Percentiles rank a stretch among this genome's conserved stretches.
phyloP scores from a whole-genome alignment of 2,329 filamentous ascomycete genomes.

The Sporothrix euskadiensis region DNA sequence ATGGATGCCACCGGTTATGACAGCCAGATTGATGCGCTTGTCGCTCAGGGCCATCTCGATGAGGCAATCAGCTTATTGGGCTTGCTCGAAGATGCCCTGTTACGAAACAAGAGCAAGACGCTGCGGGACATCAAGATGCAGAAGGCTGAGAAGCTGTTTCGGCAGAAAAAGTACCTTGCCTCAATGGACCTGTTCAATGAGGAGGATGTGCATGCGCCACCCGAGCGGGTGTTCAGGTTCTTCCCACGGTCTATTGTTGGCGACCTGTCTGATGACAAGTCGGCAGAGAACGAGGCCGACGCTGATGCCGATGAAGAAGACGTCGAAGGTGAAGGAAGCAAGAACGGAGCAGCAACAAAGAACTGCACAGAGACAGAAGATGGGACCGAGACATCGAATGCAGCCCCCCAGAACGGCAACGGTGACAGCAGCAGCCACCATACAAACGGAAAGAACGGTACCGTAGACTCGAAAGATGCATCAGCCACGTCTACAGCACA shows the following conservation, averaged over 20 bases:
- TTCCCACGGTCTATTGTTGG: constrained; percentile 86
- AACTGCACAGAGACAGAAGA: constrained; percentile 15
- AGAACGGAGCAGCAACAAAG: not conserved
- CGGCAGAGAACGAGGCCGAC: constrained; percentile 39
- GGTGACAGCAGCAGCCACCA: not conserved
- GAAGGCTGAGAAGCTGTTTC: constrained; percentile 85
- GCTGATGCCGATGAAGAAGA: constrained; percentile 38
- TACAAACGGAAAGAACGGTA: not conserved
- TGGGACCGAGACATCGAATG: not conserved
- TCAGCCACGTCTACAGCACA: constrained; percentile 26
- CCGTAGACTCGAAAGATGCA: not conserved
- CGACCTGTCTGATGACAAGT: constrained; percentile 61
- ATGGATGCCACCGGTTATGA: constrained; percentile 95
- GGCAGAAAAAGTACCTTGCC: constrained; percentile 76
- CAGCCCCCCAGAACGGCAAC: not conserved
- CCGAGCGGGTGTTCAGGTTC: constrained; percentile 80
- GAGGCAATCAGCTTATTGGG: constrained; percentile 87
- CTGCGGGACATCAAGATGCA: constrained; percentile 85
- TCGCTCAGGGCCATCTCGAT: constrained; percentile 73
- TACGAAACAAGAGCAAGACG: constrained; percentile 77
- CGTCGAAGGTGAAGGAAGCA: constrained; percentile 39
- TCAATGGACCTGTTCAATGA: constrained; percentile 84
- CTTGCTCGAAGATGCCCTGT: constrained; percentile 88
- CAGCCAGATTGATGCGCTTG: constrained; percentile 79
- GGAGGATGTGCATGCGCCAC: constrained; percentile 83